Evolutionary conservation across 805 yeast genomes (phyloP).

Genomic region (Monosporozyma unispora): DNA sequence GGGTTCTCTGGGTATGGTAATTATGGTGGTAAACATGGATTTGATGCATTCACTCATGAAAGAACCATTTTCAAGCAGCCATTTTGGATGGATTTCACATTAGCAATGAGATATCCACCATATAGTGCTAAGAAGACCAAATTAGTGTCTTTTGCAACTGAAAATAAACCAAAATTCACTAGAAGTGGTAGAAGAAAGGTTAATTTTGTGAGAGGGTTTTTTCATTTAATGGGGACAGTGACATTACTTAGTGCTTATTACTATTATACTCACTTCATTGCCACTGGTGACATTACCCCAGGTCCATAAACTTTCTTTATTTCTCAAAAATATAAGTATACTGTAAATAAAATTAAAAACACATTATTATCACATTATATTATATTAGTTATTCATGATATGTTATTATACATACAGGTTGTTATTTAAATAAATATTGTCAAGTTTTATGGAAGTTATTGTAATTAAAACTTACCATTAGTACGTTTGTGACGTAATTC

Average conservation of each 20-base stretch:
- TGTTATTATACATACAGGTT: background rate
- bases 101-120: constrained; percentile 64
- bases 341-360: background rate
- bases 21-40: constrained; percentile 69
- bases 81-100: constrained; percentile 49
- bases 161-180: constrained; percentile 30
- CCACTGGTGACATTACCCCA: background rate
- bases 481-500: constrained; percentile 67
- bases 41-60: constrained; percentile 67
- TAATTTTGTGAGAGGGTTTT: background rate
- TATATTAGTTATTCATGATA: constrained; percentile 1
- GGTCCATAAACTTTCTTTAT: background rate
- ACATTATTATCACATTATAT: background rate
- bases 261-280: background rate
- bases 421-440: background rate
- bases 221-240: background rate
- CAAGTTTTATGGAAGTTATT: background rate
- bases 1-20: constrained; percentile 77
- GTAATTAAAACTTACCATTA: constrained; percentile 49
- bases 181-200: constrained; percentile 27
- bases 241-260: background rate
- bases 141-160: constrained; percentile 22
- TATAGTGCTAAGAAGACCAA: constrained; percentile 30
- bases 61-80: constrained; percentile 60
- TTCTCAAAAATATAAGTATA: background rate